These are phyloP conservation scores for Coemansia sp. DNA, from an alignment of 192 early-diverging fungal genomes.

Conservation along the genomic window DNA sequence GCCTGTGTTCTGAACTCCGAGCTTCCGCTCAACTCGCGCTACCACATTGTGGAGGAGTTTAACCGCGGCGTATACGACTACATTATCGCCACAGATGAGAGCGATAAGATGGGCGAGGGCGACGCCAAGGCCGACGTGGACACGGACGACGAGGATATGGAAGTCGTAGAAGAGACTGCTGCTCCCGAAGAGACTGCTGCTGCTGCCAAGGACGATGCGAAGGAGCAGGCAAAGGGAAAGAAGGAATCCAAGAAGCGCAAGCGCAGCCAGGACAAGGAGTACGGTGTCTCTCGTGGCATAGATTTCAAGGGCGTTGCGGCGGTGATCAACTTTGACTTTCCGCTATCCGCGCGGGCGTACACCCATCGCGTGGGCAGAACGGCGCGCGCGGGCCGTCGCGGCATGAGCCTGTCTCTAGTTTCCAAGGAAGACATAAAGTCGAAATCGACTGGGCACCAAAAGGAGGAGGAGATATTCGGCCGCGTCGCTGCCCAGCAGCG, in stretches of 20 bases:
- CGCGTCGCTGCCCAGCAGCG: constrained; percentile 74
- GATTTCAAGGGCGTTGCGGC: constrained; percentile 91
- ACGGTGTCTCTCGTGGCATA: constrained; percentile 94
- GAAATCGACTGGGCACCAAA: constrained; percentile 22
- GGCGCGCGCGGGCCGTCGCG: constrained; percentile 85
- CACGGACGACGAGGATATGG: constrained; percentile 40
- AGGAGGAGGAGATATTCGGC: constrained; percentile 70
- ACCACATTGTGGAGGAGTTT: constrained; percentile 96
- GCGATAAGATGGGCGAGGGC: constrained; percentile 65
- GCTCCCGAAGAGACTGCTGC: constrained; percentile 28
- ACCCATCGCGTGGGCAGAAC: constrained; percentile 95
- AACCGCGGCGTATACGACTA: constrained; percentile 95
- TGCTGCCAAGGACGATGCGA: constrained; percentile 6
- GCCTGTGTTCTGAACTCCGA: constrained; percentile 93
- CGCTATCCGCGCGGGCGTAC: constrained; percentile 78
- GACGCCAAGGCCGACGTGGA: constrained; percentile 61
- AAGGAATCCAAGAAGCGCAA: constrained; percentile 50
- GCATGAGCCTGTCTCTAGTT: constrained; percentile 88
- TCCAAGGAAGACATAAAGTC: constrained; percentile 56
- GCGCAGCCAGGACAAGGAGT: constrained; percentile 74
- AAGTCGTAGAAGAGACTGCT: constrained; percentile 23
- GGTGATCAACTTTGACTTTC: constrained; percentile 98
- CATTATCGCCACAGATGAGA: constrained; percentile 94
- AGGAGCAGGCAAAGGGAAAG: constrained; percentile 25
- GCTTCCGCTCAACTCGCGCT: constrained; percentile 87